These are phyloP conservation scores for Coemansia sp. DNA, from an alignment of 192 early-diverging fungal genomes.

Conservation along the genomic window DNA sequence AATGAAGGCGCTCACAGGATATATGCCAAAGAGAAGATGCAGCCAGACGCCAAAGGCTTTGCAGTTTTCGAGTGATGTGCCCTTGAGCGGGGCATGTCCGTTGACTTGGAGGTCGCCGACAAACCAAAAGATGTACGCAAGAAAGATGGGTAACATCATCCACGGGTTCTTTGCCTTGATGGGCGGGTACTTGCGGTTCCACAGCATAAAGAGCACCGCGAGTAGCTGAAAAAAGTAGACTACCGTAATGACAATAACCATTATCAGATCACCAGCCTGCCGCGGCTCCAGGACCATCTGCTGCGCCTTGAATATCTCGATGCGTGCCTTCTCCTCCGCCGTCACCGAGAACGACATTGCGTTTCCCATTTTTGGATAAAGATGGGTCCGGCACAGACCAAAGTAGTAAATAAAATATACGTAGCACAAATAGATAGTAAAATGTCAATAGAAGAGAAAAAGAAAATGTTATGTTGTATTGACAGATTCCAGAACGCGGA, in stretches of 20 bases:
- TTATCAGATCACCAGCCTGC: slow-evolving; percentile 18
- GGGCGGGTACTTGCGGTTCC: slow-evolving; percentile 54
- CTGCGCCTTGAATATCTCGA: background rate
- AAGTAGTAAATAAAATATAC: background rate
- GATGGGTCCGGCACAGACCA: background rate
- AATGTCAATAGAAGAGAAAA: background rate
- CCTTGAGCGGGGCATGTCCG: slow-evolving; percentile 37
- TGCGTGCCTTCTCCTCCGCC: slow-evolving; percentile 19
- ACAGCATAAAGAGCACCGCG: slow-evolving; percentile 31
- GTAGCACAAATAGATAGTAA: background rate
- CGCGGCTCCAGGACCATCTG: slow-evolving; percentile 24
- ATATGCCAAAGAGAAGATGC: slow-evolving; percentile 35
- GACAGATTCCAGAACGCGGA: background rate
- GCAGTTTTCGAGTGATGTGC: slow-evolving; percentile 28
- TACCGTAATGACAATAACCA: slow-evolving; percentile 13
- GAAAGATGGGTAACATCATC: slow-evolving; percentile 34
- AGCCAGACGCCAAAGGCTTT: slow-evolving; percentile 51
- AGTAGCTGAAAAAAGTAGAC: slow-evolving; percentile 33
- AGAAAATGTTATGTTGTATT: background rate
- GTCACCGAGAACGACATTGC: slow-evolving; percentile 28
- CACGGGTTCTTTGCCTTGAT: slow-evolving; percentile 55
- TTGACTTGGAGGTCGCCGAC: slow-evolving; percentile 54
- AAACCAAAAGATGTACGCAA: slow-evolving; percentile 45
- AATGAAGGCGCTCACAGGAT: slow-evolving; percentile 33
- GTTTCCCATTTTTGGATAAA: slow-evolving; percentile 25